Conservation (phyloP, 1,284 basidiomycete genomes). For the Gymnopus androsaceus region DNA sequence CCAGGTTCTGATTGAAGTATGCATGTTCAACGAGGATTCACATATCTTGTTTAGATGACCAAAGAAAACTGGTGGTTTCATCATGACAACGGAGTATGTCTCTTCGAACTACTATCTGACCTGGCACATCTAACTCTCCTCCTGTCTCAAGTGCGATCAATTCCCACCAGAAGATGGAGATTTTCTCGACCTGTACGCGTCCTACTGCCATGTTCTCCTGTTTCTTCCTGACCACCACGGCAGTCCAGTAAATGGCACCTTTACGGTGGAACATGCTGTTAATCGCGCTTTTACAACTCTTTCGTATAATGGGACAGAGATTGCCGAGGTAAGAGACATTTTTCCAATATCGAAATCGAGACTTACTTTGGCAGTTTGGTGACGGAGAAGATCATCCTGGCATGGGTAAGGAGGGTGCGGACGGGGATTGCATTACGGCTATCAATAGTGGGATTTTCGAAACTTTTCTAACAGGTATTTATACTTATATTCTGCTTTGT, state of each 20-base stretch:
- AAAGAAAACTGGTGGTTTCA: conserved; percentile 38
- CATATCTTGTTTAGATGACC: conserved; percentile 22
- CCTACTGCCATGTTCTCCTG: background rate
- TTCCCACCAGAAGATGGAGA: conserved; percentile 36
- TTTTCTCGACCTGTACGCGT: conserved; percentile 34
- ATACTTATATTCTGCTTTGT: background rate
- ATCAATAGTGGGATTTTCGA: conserved; percentile 38
- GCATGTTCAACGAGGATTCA: background rate
- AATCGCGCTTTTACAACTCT: conserved; percentile 22
- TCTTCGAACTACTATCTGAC: background rate
- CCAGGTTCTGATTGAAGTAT: no score
- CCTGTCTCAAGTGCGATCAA: conserved; percentile 33
- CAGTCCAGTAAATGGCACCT: conserved; percentile 21
- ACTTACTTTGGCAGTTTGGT: no score
- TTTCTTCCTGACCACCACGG: background rate
- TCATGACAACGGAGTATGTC: conserved; percentile 28
- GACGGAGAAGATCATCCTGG: conserved; percentile 18
- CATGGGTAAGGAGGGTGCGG: conserved; percentile 12
- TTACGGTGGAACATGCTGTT: conserved; percentile 19
- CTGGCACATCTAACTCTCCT: background rate
- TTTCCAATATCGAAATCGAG: no score
- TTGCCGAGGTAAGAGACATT: no score
- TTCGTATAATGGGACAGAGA: conserved; percentile 15
- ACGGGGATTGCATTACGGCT: conserved; percentile 31
- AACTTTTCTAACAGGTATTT: background rate